Evolutionary conservation across 306 rosid species (phyloP).

Genomic region (Oemleria cerasiformis): DNA sequence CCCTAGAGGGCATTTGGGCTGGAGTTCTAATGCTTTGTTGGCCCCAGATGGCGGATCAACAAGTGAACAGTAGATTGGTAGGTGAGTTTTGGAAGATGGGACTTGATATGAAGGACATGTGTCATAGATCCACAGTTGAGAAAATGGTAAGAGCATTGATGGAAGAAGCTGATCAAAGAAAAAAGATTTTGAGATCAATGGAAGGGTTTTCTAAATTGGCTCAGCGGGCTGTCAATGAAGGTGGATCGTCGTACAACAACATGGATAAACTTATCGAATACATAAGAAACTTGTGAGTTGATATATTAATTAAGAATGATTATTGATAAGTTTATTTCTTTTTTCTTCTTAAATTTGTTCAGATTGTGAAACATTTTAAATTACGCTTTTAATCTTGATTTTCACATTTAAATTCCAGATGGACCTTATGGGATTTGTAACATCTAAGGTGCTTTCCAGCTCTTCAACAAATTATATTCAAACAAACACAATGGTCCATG

Average conservation of each 20-base stretch:
- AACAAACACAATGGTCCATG: too few relatives aligned
- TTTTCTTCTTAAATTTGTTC: too few relatives aligned
- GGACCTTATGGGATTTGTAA: too few relatives aligned
- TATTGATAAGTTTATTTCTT: too few relatives aligned
- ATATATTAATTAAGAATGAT: neutral
- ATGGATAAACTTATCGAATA: neutral
- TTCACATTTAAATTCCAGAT: too few relatives aligned
- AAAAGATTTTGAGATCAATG: neutral
- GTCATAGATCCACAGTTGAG: conserved; percentile 24
- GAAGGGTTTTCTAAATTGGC: neutral
- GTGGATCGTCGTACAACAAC: neutral
- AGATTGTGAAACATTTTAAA: too few relatives aligned
- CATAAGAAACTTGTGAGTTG: neutral
- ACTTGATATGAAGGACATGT: neutral
- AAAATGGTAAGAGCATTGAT: conserved; percentile 1
- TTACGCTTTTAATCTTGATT: neutral
- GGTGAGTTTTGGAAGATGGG: conserved; percentile 28
- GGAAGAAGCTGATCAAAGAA: neutral
- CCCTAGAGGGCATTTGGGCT: conserved; percentile 26
- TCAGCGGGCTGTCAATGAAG: neutral
- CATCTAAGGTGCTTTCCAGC: too few relatives aligned
- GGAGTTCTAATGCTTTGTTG: conserved; percentile 35
- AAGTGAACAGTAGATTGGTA: conserved; percentile 17
- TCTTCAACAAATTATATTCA: too few relatives aligned
- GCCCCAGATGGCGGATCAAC: conserved; percentile 22